Conservation (phyloP, 306 rosid genomes). For the Purshia tridentata region DNA sequence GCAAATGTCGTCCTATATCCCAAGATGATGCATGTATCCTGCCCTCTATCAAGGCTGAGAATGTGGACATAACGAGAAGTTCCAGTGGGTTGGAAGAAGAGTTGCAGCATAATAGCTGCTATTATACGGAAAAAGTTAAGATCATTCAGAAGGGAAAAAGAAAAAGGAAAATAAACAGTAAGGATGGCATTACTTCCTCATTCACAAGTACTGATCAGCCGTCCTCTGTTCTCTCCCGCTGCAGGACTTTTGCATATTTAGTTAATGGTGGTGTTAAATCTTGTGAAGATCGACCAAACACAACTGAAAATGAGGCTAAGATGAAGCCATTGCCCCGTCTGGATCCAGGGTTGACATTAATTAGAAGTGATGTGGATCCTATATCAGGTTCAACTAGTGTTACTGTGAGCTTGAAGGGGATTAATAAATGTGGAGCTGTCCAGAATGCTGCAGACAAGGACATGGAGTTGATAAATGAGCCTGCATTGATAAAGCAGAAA, state of each 20-base stretch:
- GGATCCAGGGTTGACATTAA: conserved; percentile 38
- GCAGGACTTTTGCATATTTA: conserved; percentile 37
- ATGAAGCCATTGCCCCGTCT: conserved; percentile 34
- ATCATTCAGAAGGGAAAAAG: conserved; percentile 21
- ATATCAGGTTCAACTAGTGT: conserved; percentile 35
- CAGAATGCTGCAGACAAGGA: conserved; percentile 36
- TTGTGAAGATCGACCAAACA: conserved; percentile 31
- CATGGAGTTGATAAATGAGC: conserved; percentile 21
- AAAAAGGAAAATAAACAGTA: conserved; percentile 20
- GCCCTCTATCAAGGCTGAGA: conserved; percentile 29
- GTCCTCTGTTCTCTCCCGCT: conserved; percentile 45
- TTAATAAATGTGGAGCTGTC: conserved; percentile 23
- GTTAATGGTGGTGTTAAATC: conserved; percentile 26
- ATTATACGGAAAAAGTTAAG: conserved; percentile 14
- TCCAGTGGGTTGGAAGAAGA: conserved; percentile 25
- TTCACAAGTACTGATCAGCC: conserved; percentile 20
- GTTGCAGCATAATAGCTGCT: conserved; percentile 7
- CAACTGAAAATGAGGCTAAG: conserved; percentile 30
- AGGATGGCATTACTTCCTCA: conserved; percentile 24
- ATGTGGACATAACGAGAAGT: conserved; percentile 14
- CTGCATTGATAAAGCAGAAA: conserved; percentile 11
- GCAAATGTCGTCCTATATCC: conserved; percentile 18
- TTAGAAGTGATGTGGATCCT: conserved; percentile 32
- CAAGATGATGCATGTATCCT: conserved; percentile 26
- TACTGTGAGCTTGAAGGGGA: conserved; percentile 26